Base-by-base conservation (phyloP, 805 yeast genomes). In the Priceomyces fermenticarens region DNA sequence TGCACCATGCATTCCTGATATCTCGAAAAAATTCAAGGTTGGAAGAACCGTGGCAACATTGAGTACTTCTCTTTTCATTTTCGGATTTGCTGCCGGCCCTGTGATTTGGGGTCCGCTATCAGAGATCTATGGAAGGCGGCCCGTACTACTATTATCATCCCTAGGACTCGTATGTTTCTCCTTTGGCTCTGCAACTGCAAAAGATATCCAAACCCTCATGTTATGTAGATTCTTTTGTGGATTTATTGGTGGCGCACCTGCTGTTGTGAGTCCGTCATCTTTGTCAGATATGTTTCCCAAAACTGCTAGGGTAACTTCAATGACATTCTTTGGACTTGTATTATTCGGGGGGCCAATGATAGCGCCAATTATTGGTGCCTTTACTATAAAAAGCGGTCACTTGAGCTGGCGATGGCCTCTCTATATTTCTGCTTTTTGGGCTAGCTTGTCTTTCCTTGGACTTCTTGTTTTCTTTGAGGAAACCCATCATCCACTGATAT, bases 41-140 rank as follows among this genome's bases (percentile, higher is more conserved):
- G 25, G 25, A 5, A 4, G 8, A 5, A 8, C 4, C 4, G 25
- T 20, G 25, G 25, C 25, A 20, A 20, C 25, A 5, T 20, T 20
- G 8, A 8, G 25, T 20, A 75, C 88, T 8, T 81, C 97, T 0
- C 40, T 89, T 17, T 91, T 78, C 53, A 96, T 90, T n/a, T 60
- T 88, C 32, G 98, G 97, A 9, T 90, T 89, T 63, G 97, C 96
- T 1, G 75, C 87, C 1, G 97, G 97, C 15, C 98, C 98, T 2
- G 70, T 89, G 35, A 54, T 88, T 27, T 90, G 93, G 88, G 96
- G 59, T 32, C 62, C 62, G 5, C 40, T 57, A 26, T 45, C 56
- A 8, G 62, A 59, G 42, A 57, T 65, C 10, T 50, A 44, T 49
- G 60, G 72, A 35, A 58, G 80, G 27, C 71, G 63, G 46, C 42